Evolutionary conservation across 139 green algal species (phyloP).

Genomic region (Chlamydomonas sphaeroides): DNA sequence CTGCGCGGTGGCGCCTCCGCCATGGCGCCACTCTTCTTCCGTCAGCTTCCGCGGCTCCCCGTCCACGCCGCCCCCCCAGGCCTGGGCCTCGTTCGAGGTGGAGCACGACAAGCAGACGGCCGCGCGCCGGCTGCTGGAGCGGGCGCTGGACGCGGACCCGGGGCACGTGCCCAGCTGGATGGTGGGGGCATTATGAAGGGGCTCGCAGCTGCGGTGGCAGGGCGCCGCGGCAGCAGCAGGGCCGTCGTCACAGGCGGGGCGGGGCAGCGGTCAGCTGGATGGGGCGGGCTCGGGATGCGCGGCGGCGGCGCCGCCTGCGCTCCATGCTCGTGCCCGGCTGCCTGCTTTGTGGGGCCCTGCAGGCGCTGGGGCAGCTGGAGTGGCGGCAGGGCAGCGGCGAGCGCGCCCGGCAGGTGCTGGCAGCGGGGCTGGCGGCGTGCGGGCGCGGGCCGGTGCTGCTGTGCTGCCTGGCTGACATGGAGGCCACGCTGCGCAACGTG

Average conservation of each 20-base stretch:
- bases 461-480: slow-evolving; percentile 39
- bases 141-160: slow-evolving; percentile 58
- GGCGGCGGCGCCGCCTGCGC: no score
- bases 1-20: no score
- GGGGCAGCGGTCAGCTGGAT: no score
- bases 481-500: slow-evolving; percentile 28
- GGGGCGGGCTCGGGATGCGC: no score
- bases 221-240: no score
- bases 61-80: slow-evolving; percentile 57
- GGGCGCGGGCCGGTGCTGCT: slow-evolving; percentile 46
- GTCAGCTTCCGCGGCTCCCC: no score
- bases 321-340: no score
- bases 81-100: slow-evolving; percentile 64
- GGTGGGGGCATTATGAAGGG: slow-evolving; percentile 35
- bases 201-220: no score
- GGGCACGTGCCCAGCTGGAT: slow-evolving; percentile 60
- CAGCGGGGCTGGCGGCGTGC: no score
- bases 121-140: slow-evolving; percentile 56
- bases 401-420: slow-evolving; percentile 38
- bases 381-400: slow-evolving; percentile 62
- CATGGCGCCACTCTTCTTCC: no score
- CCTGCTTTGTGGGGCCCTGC: no score
- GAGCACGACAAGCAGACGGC: slow-evolving; percentile 49
- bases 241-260: no score
- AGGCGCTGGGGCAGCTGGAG: slow-evolving; percentile 54